Conservation (phyloP, 2,329 filamentous ascomycete species). For the Aschersonia sp. region DNA sequence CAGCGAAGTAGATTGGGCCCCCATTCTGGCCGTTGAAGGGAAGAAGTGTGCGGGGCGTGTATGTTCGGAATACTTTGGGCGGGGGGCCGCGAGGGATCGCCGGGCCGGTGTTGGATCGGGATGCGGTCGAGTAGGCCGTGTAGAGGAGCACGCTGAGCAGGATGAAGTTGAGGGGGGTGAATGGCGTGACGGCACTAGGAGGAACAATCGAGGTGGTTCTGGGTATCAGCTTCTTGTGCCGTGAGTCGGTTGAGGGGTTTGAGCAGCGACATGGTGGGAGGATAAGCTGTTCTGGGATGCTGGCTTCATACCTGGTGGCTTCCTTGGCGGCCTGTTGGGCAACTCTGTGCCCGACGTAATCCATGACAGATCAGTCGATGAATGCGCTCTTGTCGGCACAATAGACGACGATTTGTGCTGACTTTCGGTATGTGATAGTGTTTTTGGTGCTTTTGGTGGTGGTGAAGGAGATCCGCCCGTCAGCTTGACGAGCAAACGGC, state of each 20-base stretch:
- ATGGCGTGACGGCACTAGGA: conserved; percentile 19
- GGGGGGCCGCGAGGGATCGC: conserved; percentile 37
- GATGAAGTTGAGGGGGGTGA: conserved; percentile 50
- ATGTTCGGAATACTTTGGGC: conserved; percentile 49
- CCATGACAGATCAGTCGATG: conserved; percentile 22
- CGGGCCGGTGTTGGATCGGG: conserved; percentile 32
- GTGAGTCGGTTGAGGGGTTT: background rate
- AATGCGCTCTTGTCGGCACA: too few species aligned
- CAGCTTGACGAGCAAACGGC: too few species aligned
- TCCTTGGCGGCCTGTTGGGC: conserved; percentile 35
- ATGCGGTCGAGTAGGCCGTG: conserved; percentile 38
- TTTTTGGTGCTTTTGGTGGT: too few species aligned
- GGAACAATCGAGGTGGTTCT: background rate
- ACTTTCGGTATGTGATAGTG: too few species aligned
- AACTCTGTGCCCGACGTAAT: conserved; percentile 42
- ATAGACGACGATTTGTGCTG: too few species aligned
- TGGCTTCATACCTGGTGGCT: conserved; percentile 18
- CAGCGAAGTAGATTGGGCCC: conserved; percentile 75
- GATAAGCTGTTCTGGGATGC: background rate
- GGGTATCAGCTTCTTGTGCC: too few species aligned
- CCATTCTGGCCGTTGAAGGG: conserved; percentile 68
- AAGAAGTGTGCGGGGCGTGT: conserved; percentile 69
- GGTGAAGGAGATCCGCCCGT: too few species aligned
- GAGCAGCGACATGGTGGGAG: background rate
- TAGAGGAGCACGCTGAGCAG: conserved; percentile 42